Evolutionary conservation across 371 early-diverging fungal species (phyloP).

Genomic region (Rhizopus arrhizus): DNA sequence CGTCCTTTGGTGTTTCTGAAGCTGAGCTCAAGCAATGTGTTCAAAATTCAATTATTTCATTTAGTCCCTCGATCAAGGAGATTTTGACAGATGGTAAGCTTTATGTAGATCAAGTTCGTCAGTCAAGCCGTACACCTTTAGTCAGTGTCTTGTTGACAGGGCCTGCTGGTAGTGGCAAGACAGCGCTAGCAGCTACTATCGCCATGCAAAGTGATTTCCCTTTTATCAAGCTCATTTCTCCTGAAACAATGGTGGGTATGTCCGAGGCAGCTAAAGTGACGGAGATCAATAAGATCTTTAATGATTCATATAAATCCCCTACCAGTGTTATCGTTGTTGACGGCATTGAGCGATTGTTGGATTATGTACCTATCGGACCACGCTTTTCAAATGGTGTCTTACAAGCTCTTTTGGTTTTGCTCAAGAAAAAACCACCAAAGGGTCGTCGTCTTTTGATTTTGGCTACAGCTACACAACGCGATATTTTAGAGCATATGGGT

Average conservation of each 20-base stretch:
- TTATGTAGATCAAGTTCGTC: conserved; percentile 86
- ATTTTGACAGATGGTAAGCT: conserved; percentile 82
- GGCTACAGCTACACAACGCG: conserved; percentile 73
- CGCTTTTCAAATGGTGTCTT: conserved; percentile 97
- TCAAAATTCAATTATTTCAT: conserved; percentile 85
- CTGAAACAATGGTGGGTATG: conserved; percentile 97
- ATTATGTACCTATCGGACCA: conserved; percentile 98
- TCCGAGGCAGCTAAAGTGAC: conserved; percentile 92
- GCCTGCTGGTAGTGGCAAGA: conserved; percentile 94
- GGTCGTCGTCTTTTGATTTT: conserved; percentile 82
- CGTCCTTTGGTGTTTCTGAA: conserved; percentile 98
- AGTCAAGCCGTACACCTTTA: conserved; percentile 82
- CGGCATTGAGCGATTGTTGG: conserved; percentile 95
- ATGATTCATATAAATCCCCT: conserved; percentile 98
- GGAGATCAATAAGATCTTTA: conserved; percentile 92
- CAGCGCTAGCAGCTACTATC: conserved; percentile 96
- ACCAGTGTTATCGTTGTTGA: conserved; percentile 96
- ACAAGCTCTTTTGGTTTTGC: conserved; percentile 91
- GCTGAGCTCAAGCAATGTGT: conserved; percentile 87
- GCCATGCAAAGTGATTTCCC: conserved; percentile 96
- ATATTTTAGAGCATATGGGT: conserved; percentile 87
- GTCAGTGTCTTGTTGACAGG: conserved; percentile 89
- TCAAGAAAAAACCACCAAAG: conserved; percentile 92
- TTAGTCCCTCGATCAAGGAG: conserved; percentile 69
- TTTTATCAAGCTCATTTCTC: conserved; percentile 98